phyloP scores from a whole-genome alignment of 768 basidiomycete species.

The Lentinus tigrinus region DNA sequence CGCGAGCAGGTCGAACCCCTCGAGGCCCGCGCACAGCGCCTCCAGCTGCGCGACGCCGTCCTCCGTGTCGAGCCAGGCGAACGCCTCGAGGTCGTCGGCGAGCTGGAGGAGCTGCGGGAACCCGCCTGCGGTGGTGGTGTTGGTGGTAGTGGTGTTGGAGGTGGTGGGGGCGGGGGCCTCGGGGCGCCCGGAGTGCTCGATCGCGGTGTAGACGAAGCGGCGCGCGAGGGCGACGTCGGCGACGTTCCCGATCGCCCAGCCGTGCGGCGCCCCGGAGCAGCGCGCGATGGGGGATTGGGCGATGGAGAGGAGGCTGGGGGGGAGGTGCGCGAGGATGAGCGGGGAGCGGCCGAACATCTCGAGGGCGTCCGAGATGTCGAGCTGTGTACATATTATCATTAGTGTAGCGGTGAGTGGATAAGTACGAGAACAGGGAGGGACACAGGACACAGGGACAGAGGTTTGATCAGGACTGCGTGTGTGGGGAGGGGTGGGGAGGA shows the following conservation, averaged over 20 bases:
- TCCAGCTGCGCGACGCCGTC: background rate
- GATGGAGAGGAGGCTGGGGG: conserved; percentile 11
- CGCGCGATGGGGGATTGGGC: conserved; percentile 23
- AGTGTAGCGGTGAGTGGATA: no score
- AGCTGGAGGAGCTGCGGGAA: no score
- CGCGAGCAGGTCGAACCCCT: conserved; percentile 5
- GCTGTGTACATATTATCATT: no score
- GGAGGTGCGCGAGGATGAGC: conserved; percentile 15
- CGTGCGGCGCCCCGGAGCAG: background rate
- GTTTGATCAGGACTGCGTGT: background rate
- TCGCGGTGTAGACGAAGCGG: conserved; percentile 18
- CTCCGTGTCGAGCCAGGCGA: background rate
- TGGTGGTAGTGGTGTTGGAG: background rate
- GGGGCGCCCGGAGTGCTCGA: conserved; percentile 9
- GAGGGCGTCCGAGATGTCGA: conserved; percentile 2
- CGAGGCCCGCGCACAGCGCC: conserved; percentile 2
- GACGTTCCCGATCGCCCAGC: conserved; percentile 21
- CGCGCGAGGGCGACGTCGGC: conserved; percentile 21
- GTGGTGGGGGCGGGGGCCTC: background rate
- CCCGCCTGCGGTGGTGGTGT: background rate
- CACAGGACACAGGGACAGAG: no score
- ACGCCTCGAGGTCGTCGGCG: background rate
- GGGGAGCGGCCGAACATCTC: background rate
- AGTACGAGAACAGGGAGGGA: no score
- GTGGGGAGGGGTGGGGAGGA: background rate